These are phyloP conservation scores for Geotrichum klebahnii DNA, from an alignment of 1,139 yeast species.

Conservation along the genomic window DNA sequence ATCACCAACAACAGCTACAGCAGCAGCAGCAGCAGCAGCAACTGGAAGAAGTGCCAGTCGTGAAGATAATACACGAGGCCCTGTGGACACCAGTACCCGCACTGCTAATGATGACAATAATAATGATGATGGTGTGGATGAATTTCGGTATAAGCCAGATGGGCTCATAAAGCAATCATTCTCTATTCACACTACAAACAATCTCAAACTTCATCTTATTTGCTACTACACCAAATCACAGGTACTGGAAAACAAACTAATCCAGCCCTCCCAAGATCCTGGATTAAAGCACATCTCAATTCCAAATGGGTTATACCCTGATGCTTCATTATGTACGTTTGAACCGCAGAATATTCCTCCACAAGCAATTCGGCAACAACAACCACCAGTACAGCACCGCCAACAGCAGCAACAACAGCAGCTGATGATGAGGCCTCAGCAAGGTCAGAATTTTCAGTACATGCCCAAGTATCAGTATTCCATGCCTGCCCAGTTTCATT, in stretches of 20 bases:
- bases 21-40: no score
- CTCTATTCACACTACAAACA: constrained; percentile 50
- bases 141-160: constrained; percentile 43
- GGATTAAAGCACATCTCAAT: constrained; percentile 37
- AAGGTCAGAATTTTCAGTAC: no score
- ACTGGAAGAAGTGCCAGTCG: not conserved
- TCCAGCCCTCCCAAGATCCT: constrained; percentile 44
- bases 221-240: constrained; percentile 45
- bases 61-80: not conserved
- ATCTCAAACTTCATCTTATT: constrained; percentile 54
- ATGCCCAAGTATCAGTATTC: no score
- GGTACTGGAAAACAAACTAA: constrained; percentile 27
- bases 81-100: not conserved
- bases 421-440: no score
- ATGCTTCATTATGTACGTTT: constrained; percentile 29
- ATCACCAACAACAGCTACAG: no score
- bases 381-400: not conserved
- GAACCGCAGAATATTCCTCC: constrained; percentile 31
- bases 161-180: constrained; percentile 62
- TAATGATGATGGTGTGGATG: constrained; percentile 29
- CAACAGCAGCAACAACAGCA: no score
- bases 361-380: constrained; percentile 23
- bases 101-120: not conserved
- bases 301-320: constrained; percentile 41
- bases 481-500: no score